Conservation (phyloP, 2,329 filamentous ascomycete species). For the Corynespora cassiicola region DNA sequence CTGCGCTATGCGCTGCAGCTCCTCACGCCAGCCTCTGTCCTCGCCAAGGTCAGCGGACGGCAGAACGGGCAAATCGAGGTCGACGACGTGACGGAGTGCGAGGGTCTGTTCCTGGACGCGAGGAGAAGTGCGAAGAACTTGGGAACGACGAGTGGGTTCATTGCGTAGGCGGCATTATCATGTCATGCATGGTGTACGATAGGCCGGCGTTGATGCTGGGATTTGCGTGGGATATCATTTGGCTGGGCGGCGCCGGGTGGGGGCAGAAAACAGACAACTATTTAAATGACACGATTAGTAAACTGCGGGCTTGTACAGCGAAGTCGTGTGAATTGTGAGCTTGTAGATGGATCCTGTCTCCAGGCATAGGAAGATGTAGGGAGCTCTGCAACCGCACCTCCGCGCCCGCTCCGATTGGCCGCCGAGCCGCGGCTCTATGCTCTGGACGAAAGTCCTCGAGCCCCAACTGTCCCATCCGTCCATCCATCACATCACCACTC, state of each 20-base stretch:
- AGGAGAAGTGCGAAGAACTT: constrained; percentile 52
- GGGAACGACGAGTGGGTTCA: constrained; percentile 37
- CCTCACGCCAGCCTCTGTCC: constrained; percentile 86
- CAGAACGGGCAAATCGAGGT: constrained; percentile 57
- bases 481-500: constrained; percentile 1
- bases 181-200: constrained; percentile 18
- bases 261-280: too few species aligned
- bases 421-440: constrained; percentile 13
- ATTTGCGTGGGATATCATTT: too few species aligned
- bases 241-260: too few species aligned
- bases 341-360: too few species aligned
- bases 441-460: neutral
- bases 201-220: constrained; percentile 7
- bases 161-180: constrained; percentile 38
- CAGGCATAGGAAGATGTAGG: too few species aligned
- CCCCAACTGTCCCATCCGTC: constrained; percentile 2
- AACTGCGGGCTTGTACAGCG: too few species aligned
- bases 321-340: neutral
- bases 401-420: constrained; percentile 26
- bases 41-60: constrained; percentile 72
- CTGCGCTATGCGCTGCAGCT: constrained; percentile 93
- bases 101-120: constrained; percentile 56
- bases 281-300: too few species aligned
- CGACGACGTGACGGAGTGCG: constrained; percentile 62
- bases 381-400: constrained; percentile 5